Conservation (phyloP, 371 early-diverging fungal genomes). For the Saksenaea oblongispora region DNA sequence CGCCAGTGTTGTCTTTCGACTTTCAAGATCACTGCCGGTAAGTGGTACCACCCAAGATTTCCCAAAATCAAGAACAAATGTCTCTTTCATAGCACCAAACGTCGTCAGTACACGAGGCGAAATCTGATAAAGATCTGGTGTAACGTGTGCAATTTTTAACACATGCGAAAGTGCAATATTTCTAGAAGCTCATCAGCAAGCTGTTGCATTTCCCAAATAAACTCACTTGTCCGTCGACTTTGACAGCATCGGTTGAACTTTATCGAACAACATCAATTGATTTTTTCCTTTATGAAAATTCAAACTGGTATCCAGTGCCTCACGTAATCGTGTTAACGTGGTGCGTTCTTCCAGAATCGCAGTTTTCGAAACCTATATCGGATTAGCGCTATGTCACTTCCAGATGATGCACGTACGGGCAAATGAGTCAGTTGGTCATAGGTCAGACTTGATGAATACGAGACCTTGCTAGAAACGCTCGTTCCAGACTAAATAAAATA, state of each 20-base stretch:
- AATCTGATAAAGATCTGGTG: conserved; percentile 30
- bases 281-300: conserved; percentile 38
- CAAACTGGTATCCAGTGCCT: conserved; percentile 36
- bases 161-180: conserved; percentile 31
- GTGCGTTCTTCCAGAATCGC: conserved; percentile 32
- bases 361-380: conserved; percentile 5
- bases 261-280: conserved; percentile 35
- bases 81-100: conserved; percentile 27
- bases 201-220: background rate
- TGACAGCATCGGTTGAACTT: conserved; percentile 32
- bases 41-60: conserved; percentile 31
- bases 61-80: conserved; percentile 30
- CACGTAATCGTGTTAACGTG: conserved; percentile 26
- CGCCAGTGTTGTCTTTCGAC: conserved; percentile 22
- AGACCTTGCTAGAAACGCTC: too few species aligned
- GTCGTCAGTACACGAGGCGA: conserved; percentile 28
- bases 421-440: background rate
- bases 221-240: conserved; percentile 30
- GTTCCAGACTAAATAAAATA: background rate
- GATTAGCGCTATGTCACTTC: background rate
- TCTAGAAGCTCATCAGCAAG: conserved; percentile 6
- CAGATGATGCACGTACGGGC: background rate
- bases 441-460: background rate
- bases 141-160: conserved; percentile 32
- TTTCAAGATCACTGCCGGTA: conserved; percentile 30